A percentile compares a stretch with the other conserved stretches of the same genome.
These are phyloP conservation scores for Dichotomopilus funicola DNA, from an alignment of 2,329 filamentous ascomycete species.

Conservation along the genomic window DNA sequence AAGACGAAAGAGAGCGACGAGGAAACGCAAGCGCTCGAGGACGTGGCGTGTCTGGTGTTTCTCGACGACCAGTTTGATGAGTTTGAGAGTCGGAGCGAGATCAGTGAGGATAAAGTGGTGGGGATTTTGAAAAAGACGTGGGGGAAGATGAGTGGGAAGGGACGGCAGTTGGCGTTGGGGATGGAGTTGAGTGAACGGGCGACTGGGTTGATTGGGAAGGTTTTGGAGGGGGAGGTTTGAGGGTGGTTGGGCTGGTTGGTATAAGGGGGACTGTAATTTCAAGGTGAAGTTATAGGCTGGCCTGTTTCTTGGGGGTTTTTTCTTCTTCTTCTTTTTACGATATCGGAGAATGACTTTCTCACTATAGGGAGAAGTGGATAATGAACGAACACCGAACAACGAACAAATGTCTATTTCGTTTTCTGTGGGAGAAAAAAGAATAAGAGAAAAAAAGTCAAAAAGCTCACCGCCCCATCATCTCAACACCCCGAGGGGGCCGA, in stretches of 20 bases:
- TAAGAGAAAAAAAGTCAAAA: too few species aligned
- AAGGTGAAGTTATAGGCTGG: too few species aligned
- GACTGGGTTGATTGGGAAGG: slow-evolving; percentile 41
- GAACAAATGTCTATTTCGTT: too few species aligned
- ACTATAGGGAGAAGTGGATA: too few species aligned
- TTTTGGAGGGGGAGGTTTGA: slow-evolving; percentile 1
- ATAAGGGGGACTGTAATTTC: not conserved
- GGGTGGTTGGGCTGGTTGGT: not conserved
- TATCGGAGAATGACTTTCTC: too few species aligned
- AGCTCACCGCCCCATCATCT: too few species aligned
- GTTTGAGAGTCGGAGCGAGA: slow-evolving; percentile 60
- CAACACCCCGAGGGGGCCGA: too few species aligned
- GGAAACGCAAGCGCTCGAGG: slow-evolving; percentile 72
- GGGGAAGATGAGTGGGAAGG: slow-evolving; percentile 64
- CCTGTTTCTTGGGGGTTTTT: too few species aligned
- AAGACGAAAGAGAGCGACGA: slow-evolving; percentile 34
- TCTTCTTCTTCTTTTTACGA: too few species aligned
- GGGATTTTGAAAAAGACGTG: slow-evolving; percentile 66
- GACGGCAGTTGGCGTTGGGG: slow-evolving; percentile 56
- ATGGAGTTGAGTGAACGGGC: slow-evolving; percentile 60
- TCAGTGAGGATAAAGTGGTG: slow-evolving; percentile 71
- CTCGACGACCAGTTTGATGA: slow-evolving; percentile 79
- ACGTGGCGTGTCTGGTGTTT: slow-evolving; percentile 82
- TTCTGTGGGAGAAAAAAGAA: too few species aligned
- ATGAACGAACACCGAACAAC: too few species aligned